A percentile compares a stretch with the other conserved stretches of the same genome.
Evolutionary conservation across 371 early-diverging fungal species (phyloP).

Genomic region (Nosema granulosis): DNA sequence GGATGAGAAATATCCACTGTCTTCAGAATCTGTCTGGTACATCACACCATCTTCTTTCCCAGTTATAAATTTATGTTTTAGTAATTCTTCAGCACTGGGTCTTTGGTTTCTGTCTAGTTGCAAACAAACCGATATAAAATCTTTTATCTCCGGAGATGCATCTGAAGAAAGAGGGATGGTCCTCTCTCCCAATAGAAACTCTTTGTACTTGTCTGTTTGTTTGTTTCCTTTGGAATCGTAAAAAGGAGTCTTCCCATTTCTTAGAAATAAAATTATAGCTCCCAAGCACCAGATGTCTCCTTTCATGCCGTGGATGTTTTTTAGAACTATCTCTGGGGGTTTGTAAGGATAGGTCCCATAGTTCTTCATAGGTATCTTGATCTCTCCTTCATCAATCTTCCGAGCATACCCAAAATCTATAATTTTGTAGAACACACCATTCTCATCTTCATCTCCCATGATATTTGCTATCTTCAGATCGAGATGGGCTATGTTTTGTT

Average conservation of each 20-base stretch:
- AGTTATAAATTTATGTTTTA: constrained; percentile 63
- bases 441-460: constrained; percentile 59
- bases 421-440: constrained; percentile 61
- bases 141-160: constrained; percentile 52
- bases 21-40: not conserved
- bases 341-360: constrained; percentile 68
- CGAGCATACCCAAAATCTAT: constrained; percentile 68
- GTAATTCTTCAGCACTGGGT: constrained; percentile 59
- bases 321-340: constrained; percentile 65
- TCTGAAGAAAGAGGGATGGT: constrained; percentile 47
- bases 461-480: constrained; percentile 68
- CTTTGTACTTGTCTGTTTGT: constrained; percentile 49
- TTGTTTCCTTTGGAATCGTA: constrained; percentile 54
- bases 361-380: constrained; percentile 58
- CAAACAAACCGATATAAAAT: constrained; percentile 64
- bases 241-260: constrained; percentile 55
- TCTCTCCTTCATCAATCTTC: constrained; percentile 37
- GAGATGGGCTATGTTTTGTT: constrained; percentile 64
- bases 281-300: constrained; percentile 67
- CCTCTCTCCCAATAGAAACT: constrained; percentile 56
- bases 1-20: not conserved
- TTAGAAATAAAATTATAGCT: constrained; percentile 59
- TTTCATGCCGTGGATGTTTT: constrained; percentile 63
- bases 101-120: constrained; percentile 52
- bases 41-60: constrained; percentile 16